Evolutionary conservation across 345 rosid species (phyloP).

Genomic region (Rhodamnia argentea): DNA sequence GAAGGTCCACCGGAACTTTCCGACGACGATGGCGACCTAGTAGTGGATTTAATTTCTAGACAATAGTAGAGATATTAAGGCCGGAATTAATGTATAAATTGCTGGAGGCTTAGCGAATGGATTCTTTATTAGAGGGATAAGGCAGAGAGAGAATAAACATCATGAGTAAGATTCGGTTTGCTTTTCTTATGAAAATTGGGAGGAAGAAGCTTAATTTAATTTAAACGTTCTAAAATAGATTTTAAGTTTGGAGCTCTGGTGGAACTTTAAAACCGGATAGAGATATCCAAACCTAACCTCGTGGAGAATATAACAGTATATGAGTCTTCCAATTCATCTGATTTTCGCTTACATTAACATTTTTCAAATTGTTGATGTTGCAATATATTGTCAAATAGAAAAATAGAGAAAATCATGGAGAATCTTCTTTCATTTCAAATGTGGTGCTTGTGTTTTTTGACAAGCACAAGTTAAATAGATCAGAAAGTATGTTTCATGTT

Average conservation of each 20-base stretch:
- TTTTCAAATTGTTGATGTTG: neutral
- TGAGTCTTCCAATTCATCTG: neutral
- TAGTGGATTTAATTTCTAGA: neutral
- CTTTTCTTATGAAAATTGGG: neutral
- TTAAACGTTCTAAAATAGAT: neutral
- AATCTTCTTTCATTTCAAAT: neutral
- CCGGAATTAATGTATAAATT: neutral
- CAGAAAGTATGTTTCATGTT: neutral
- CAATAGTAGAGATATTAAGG: neutral
- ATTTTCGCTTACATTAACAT: neutral
- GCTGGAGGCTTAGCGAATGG: neutral
- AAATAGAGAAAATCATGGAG: neutral
- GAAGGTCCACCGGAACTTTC: neutral
- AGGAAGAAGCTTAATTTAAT: neutral
- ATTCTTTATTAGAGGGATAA: neutral
- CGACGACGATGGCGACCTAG: neutral
- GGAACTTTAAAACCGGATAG: neutral
- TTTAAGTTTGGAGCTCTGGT: neutral
- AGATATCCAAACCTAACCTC: neutral
- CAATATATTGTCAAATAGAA: too few relatives aligned
- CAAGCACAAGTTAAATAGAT: neutral
- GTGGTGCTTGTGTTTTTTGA: neutral
- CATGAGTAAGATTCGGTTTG: neutral
- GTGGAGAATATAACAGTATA: neutral
- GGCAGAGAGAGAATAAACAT: neutral